Conservation (phyloP, 2,329 filamentous ascomycete genomes). For the Dothiorella sarmentorum region DNA sequence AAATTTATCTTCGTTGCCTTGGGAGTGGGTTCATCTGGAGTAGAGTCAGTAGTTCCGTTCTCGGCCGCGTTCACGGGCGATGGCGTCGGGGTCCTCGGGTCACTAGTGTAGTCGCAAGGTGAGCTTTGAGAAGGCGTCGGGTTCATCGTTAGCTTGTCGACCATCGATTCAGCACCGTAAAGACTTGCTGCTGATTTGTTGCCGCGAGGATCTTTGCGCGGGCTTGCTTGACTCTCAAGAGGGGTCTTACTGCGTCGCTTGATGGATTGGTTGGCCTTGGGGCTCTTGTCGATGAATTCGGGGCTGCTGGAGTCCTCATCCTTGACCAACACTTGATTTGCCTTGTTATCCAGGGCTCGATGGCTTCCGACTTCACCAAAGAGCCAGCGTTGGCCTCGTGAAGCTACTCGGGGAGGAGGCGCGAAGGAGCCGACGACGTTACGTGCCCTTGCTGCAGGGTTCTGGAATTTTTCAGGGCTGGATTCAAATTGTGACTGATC, state of each 20-base stretch:
- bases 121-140: constrained; percentile 42
- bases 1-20: constrained; percentile 34
- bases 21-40: constrained; percentile 34
- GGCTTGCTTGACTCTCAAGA: constrained; percentile 6
- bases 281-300: constrained; percentile 21
- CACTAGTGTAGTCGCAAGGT: constrained; percentile 32
- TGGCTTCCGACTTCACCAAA: constrained; percentile 63
- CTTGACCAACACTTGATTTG: constrained; percentile 30
- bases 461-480: constrained; percentile 35
- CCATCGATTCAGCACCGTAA: constrained; percentile 47
- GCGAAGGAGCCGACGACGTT: constrained; percentile 29
- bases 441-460: constrained; percentile 26
- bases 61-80: neutral
- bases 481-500: constrained; percentile 36
- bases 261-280: constrained; percentile 18
- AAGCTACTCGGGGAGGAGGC: constrained; percentile 24
- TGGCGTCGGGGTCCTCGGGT: constrained; percentile 34
- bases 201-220: constrained; percentile 8
- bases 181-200: constrained; percentile 36
- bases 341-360: constrained; percentile 39
- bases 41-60: neutral
- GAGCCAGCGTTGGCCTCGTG: constrained; percentile 40
- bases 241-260: constrained; percentile 11
- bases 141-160: constrained; percentile 49
- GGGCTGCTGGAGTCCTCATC: constrained; percentile 14